Conservation (phyloP, 2,329 filamentous ascomycete species). For the Ophiocordyceps unilateralis region DNA sequence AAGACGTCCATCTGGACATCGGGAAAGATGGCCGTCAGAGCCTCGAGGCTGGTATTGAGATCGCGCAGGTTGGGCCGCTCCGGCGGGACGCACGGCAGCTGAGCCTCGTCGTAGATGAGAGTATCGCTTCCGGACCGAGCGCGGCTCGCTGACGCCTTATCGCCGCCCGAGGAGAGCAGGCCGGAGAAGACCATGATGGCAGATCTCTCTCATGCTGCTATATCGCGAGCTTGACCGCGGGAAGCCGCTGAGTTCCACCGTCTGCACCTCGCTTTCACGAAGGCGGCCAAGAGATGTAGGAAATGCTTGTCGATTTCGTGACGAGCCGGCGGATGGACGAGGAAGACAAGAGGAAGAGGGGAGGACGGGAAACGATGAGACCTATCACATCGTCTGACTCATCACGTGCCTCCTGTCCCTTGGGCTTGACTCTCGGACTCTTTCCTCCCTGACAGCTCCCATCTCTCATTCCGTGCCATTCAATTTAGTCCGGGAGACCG, state of each 20-base stretch:
- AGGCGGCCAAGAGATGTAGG: background rate
- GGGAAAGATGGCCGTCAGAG: slow-evolving; percentile 56
- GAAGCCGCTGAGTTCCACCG: background rate
- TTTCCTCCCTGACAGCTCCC: no score
- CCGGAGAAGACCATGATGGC: slow-evolving; percentile 34
- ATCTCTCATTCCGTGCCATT: no score
- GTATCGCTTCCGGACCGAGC: slow-evolving; percentile 16
- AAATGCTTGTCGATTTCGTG: background rate
- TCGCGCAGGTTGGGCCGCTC: slow-evolving; percentile 47
- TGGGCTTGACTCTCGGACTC: no score
- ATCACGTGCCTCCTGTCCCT: no score
- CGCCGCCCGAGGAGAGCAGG: slow-evolving; percentile 25
- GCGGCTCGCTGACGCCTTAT: slow-evolving; percentile 16
- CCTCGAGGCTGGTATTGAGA: slow-evolving; percentile 52
- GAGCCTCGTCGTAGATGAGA: slow-evolving; percentile 38
- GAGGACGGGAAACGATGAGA: no score
- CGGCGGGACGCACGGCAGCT: slow-evolving; percentile 28
- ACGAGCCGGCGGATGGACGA: no score
- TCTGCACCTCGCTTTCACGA: background rate
- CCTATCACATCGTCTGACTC: no score
- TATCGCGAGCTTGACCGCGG: background rate
- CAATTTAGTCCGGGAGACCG: no score
- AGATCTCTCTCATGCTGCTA: slow-evolving; percentile 13
- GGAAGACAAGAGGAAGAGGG: no score
- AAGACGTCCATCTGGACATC: slow-evolving; percentile 71